Evolutionary conservation across 75 land plant genomes (phyloP), one percentile per base, ranked within the genome.

Genomic region (Picea sitchensis): DNA sequence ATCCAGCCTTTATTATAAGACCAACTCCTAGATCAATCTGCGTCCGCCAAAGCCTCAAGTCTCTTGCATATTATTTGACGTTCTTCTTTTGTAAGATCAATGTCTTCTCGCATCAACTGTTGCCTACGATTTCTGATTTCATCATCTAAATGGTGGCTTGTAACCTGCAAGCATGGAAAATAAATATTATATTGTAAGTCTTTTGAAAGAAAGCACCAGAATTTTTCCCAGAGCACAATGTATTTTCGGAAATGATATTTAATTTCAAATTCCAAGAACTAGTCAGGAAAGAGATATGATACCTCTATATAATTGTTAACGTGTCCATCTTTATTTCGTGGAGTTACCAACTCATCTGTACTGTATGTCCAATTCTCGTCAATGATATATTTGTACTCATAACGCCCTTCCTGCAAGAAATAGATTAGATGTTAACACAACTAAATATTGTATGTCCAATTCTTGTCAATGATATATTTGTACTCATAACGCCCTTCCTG

Each of bases 401-500:
- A 97, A 74, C 68, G 86, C 62, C 99, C 99, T 73, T 92, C 96
- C 99, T 97, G 87, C 79, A 32, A 78, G 54, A 47, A 15, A 76
- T 21, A n/a, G 20, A 3, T 44, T 71, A 3, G n/a, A 71, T 71
- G 74, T 47, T 44, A 13, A 12, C 44, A 38, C 73, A 36, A 41
- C 36, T 11, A 36, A 69, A 69, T 26, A 26, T 95, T 91, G 76
- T 78, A 81, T 20, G 62, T 59, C 98, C 98, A 93, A 69, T 86
- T 82, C 31, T 92, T 94, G 83, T 97, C 96, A 23, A 95, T 81
- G 3, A 97, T 82, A 79, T 95, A 97, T 84, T 95, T 97, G 94
- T 95, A 97, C 79, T 97, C 99, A 77, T 97, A 97, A 74, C 68
- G 86, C 62, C 99, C 99, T 73, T 92, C 96, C 99, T 97, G 87